Percentiles rank a stretch among this genome's conserved stretches.
Conservation (phyloP, 495 filamentous ascomycete species). For the Penicillium lagena region DNA sequence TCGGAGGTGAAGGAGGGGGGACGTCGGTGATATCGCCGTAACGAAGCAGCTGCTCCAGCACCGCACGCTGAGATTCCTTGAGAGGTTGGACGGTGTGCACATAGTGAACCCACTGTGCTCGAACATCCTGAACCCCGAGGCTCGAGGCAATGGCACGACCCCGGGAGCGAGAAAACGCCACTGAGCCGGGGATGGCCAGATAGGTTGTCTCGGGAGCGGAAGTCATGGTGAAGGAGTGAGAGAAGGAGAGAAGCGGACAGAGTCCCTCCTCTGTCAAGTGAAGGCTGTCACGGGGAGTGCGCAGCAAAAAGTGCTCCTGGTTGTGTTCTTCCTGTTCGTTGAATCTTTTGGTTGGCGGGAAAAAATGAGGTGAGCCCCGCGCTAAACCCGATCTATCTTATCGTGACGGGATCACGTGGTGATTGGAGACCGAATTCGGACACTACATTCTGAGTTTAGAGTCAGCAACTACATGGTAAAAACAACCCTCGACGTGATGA, state of each 20-base stretch:
- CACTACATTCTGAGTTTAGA: no score
- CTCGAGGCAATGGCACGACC: slow-evolving; percentile 42
- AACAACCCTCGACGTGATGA: neutral
- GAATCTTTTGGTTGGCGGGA: neutral
- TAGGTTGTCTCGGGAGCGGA: slow-evolving; percentile 28
- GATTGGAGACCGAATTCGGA: slow-evolving; percentile 3
- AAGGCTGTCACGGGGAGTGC: no score
- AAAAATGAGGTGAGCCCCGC: slow-evolving; percentile 22
- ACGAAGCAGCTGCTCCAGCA: slow-evolving; percentile 53
- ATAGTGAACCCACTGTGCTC: slow-evolving; percentile 62
- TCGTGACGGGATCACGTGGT: slow-evolving; percentile 13
- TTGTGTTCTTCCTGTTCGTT: no score
- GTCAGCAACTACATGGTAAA: no score
- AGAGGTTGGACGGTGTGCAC: slow-evolving; percentile 40
- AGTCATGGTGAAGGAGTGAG: slow-evolving; percentile 4
- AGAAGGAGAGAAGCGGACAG: no score
- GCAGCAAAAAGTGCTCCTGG: no score
- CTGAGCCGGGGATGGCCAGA: slow-evolving; percentile 45
- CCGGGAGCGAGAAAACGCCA: slow-evolving; percentile 50
- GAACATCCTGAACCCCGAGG: slow-evolving; percentile 49
- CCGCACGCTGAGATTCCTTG: slow-evolving; percentile 33
- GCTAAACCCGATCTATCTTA: slow-evolving; percentile 22
- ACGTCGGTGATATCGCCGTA: slow-evolving; percentile 53
- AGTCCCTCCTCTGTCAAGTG: slow-evolving; percentile 14
- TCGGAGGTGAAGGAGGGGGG: slow-evolving; percentile 35